Evolutionary conservation across 192 early-diverging fungal genomes (phyloP), one percentile per base, ranked within the genome.

Genomic region (Mortierella claussenii): DNA sequence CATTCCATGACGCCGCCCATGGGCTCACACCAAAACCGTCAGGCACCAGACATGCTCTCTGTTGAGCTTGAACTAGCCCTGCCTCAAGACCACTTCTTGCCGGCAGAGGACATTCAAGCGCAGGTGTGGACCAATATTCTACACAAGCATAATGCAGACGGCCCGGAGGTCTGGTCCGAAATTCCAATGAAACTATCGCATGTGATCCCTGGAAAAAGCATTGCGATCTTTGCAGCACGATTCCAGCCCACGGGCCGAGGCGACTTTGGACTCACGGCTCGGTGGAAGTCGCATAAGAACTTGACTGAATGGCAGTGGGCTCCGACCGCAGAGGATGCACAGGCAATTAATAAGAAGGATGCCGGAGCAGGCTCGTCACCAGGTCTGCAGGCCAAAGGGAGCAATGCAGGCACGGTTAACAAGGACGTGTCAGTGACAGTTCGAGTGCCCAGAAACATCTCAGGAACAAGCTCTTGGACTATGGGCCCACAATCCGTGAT

Each of bases 101-200:
- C 73, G 15, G 73, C 73, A 20, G 31, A 67, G 40, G 36, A 66
- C 18, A 76, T 76, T 34, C 32, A 42, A 36, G 73, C 73, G 23
- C 24, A 76, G 54, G 64, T 76, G 18, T 76, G 73, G 73, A 76
- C 73, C 31, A 76, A 76, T 46, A 42, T 76, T 34, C 37, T 76
- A 23, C 73, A 76, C 37, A 43, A 52, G 51, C 52, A 31, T 13
- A 76, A 76, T 37, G 64, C 73, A 1, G 64, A 76, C 1, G 73
- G 73, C 2, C 73, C 73, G 0, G 64, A 66, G 13, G 58, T 60
- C n/a, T 76, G 73, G 73, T 44, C 73, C 9, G 64, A 21, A 6
- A 15, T 76, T 0, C 73, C 73, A 0, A 76, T 76, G 73, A 66
- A 67, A 36, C 53, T 76, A 7, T 55, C 64, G 27, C 56, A 76